Conservation (phyloP, 441 rosid species). For the Populus tomentosa region DNA sequence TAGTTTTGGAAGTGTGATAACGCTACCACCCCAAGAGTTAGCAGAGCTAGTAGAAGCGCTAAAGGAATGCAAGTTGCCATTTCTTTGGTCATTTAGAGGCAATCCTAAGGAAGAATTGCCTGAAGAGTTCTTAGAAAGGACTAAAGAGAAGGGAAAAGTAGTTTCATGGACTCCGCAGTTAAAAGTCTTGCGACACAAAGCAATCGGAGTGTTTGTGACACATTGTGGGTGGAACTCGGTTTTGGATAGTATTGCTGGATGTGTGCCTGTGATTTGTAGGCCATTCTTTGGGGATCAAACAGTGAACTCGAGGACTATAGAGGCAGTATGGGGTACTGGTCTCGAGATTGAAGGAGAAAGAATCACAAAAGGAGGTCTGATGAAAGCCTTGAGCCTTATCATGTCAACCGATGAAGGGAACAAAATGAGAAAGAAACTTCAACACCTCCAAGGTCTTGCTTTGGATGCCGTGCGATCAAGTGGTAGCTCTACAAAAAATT, state of each 20-base stretch:
- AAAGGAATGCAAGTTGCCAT: conserved; percentile 26
- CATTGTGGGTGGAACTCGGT: conserved; percentile 57
- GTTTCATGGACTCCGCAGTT: conserved; percentile 53
- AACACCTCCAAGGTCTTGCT: conserved; percentile 22
- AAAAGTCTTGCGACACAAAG: conserved; percentile 28
- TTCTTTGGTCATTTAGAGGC: conserved; percentile 51
- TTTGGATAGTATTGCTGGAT: conserved; percentile 33
- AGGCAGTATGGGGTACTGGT: conserved; percentile 35
- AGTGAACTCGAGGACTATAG: conserved; percentile 30
- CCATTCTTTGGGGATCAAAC: conserved; percentile 48
- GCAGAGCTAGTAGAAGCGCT: conserved; percentile 37
- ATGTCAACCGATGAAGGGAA: conserved; percentile 27
- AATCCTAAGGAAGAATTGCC: conserved; percentile 27
- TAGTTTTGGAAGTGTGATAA: conserved; percentile 34
- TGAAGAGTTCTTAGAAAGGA: conserved; percentile 26
- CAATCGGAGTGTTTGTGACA: conserved; percentile 38
- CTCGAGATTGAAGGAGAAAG: conserved; percentile 33
- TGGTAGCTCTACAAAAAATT: conserved; percentile 37
- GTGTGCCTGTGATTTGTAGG: conserved; percentile 50
- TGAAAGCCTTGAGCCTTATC: conserved; percentile 22
- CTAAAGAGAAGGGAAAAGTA: conserved; percentile 27
- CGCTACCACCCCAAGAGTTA: conserved; percentile 38
- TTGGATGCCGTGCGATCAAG: conserved; percentile 21
- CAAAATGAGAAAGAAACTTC: conserved; percentile 28
- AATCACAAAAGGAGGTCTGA: conserved; percentile 23